These are phyloP conservation scores for Cyanidiococcus yangmingshanensis DNA, from an alignment of 23 red algal species.

Conservation along the genomic window DNA sequence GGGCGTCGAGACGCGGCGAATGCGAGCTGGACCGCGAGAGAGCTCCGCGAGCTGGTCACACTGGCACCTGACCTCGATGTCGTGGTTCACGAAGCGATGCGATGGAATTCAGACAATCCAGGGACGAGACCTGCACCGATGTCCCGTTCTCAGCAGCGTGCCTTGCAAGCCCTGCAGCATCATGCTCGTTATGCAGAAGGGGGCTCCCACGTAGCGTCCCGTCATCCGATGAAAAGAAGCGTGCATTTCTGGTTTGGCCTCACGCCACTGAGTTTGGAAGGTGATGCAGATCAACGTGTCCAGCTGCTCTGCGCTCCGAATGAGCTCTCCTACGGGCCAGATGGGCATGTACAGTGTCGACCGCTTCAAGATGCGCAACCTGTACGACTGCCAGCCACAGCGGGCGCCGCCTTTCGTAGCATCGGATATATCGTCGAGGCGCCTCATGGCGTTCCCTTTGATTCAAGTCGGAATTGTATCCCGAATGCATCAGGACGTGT, in stretches of 20 bases:
- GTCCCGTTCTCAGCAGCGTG: constrained; percentile 12
- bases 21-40: constrained; percentile 45
- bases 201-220: not conserved
- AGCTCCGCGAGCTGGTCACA: constrained; percentile 36
- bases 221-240: not conserved
- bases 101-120: not conserved
- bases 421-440: constrained; percentile 26
- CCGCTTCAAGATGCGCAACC: constrained; percentile 1
- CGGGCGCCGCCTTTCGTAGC: constrained; percentile 19
- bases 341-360: not conserved
- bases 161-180: constrained; percentile 13
- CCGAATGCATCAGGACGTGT: constrained; percentile 22
- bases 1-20: constrained; percentile 33
- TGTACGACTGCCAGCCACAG: not conserved
- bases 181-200: not conserved
- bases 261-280: constrained; percentile 18
- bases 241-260: constrained; percentile 32
- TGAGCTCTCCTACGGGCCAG: not conserved
- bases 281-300: not conserved
- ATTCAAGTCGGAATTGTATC: constrained; percentile 19
- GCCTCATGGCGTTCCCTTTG: constrained; percentile 23
- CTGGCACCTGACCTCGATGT: not conserved
- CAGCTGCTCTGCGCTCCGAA: not conserved
- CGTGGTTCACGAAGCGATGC: constrained; percentile 13
- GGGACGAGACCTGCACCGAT: not conserved